Percentiles rank a stretch among this genome's conserved stretches.
These are phyloP conservation scores for Cinnamomum chago DNA, from an alignment of 164 flowering plant species.

Conservation along the genomic window DNA sequence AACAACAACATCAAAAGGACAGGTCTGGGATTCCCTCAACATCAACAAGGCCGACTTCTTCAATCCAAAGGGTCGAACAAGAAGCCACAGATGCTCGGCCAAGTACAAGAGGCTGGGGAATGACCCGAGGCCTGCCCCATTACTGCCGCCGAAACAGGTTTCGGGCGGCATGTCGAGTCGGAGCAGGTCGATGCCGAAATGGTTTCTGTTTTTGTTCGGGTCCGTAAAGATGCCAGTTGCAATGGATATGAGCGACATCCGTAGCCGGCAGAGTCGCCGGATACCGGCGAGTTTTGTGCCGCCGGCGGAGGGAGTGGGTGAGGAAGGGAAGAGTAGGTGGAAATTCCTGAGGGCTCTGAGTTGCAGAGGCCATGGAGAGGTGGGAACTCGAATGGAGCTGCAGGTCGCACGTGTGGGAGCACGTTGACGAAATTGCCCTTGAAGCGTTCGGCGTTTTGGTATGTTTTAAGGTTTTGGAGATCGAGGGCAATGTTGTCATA, in stretches of 20 bases:
- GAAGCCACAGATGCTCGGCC: background rate
- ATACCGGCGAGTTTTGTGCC: slow-evolving; percentile 3
- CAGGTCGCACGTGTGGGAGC: background rate
- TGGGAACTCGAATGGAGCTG: background rate
- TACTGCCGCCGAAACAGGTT: background rate
- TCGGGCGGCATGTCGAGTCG: background rate
- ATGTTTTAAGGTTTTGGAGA: background rate
- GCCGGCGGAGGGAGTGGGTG: slow-evolving; percentile 1
- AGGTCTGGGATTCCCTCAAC: too few species aligned
- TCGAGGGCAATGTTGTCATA: too few species aligned
- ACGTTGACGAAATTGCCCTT: background rate
- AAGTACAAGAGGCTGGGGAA: background rate
- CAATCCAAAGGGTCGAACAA: background rate
- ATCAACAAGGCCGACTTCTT: too few species aligned
- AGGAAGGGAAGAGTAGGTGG: slow-evolving; percentile 27
- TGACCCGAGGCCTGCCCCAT: background rate
- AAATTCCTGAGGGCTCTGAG: slow-evolving; percentile 48
- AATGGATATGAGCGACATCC: slow-evolving; percentile 64
- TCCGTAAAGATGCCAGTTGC: slow-evolving; percentile 32
- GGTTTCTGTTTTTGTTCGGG: slow-evolving; percentile 35
- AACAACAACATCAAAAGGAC: too few species aligned
- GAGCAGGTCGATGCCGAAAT: slow-evolving; percentile 1
- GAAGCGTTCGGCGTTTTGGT: too few species aligned
- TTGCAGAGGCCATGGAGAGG: slow-evolving; percentile 40
- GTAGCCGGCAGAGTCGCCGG: slow-evolving; percentile 52